These are phyloP conservation scores for Choricystis sp. DNA, from an alignment of 139 green algal genomes.

Conservation along the genomic window DNA sequence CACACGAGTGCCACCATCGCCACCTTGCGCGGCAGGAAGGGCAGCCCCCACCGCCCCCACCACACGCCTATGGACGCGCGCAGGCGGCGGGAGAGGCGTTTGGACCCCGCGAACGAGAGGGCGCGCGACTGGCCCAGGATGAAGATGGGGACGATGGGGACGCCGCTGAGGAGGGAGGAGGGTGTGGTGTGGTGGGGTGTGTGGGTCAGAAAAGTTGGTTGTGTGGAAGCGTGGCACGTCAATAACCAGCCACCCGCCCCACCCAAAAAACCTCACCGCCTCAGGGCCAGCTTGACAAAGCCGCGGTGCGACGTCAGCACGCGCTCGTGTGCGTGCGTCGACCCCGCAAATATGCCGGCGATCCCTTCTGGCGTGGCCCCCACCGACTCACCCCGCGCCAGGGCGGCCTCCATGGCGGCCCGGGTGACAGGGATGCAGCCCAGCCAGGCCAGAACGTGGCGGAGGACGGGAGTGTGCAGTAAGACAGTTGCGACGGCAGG, in stretches of 20 bases:
- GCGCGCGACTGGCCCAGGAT: background rate
- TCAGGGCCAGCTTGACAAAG: conserved; percentile 1
- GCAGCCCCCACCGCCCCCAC: conserved; percentile 11
- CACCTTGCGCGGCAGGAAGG: conserved; percentile 4
- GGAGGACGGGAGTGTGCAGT: background rate
- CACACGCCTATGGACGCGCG: conserved; percentile 5
- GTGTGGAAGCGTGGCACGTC: too few species aligned
- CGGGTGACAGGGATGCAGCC: background rate
- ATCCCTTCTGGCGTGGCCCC: conserved; percentile 10
- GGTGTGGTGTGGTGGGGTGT: too few species aligned
- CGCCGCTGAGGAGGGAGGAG: too few species aligned
- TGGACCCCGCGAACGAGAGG: background rate
- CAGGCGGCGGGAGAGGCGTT: conserved; percentile 2
- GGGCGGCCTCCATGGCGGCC: conserved; percentile 5
- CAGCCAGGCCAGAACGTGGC: background rate
- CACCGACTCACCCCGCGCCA: conserved; percentile 1
- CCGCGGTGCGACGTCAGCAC: background rate
- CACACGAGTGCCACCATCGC: conserved; percentile 1
- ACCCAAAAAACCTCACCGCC: too few species aligned
- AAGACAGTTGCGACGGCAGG: too few species aligned
- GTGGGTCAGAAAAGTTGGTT: too few species aligned
- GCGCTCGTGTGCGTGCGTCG: background rate
- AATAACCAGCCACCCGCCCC: too few species aligned
- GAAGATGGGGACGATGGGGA: background rate
- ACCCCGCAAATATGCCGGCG: conserved; percentile 11